Percentiles rank a stretch among this genome's conserved stretches.
Conservation (phyloP, 2,329 filamentous ascomycete species). For the Clarireedia hainanense region DNA sequence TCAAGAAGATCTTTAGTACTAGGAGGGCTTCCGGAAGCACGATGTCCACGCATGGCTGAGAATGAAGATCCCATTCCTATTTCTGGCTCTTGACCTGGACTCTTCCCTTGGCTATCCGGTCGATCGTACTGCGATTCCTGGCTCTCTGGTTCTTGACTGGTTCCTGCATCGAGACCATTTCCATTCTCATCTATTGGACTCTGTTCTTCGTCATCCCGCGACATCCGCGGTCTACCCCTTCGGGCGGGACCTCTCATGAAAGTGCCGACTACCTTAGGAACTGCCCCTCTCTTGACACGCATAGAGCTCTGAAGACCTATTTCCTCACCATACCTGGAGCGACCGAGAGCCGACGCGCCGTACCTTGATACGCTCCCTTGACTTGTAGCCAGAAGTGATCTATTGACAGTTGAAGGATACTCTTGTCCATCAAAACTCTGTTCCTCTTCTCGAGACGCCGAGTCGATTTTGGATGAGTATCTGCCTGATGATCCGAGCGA, state of each 20-base stretch:
- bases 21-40: conserved; percentile 53
- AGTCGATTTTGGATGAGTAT: conserved; percentile 20
- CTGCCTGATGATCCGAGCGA: conserved; percentile 25
- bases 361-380: conserved; percentile 48
- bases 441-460: conserved; percentile 18
- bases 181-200: conserved; percentile 31
- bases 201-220: conserved; percentile 36
- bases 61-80: background rate
- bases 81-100: conserved; percentile 21
- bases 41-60: conserved; percentile 22
- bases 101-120: conserved; percentile 23
- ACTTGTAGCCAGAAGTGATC: conserved; percentile 38
- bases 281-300: conserved; percentile 65
- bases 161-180: conserved; percentile 25
- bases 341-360: conserved; percentile 39
- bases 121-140: conserved; percentile 22
- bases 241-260: conserved; percentile 76
- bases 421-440: conserved; percentile 20
- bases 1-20: conserved; percentile 33
- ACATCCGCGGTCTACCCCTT: conserved; percentile 56
- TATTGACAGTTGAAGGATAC: conserved; percentile 39
- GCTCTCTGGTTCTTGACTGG: conserved; percentile 26
- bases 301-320: conserved; percentile 62
- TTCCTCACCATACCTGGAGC: conserved; percentile 52
- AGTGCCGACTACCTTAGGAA: conserved; percentile 57